Conservation (phyloP, 805 yeast genomes). For the Yueomyces sinensis region DNA sequence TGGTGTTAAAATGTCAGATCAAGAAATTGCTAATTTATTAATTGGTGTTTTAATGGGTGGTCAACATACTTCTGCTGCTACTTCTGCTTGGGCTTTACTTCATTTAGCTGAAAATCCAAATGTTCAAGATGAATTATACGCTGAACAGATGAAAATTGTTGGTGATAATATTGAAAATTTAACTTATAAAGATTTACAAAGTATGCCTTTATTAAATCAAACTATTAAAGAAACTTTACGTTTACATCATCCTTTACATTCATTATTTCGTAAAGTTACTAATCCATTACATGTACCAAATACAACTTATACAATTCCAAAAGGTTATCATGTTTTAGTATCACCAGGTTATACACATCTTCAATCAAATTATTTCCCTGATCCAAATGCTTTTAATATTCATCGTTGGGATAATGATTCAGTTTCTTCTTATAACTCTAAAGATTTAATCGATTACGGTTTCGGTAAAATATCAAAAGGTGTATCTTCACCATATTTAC, state of each 20-base stretch:
- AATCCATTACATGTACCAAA: conserved; percentile 69
- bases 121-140: conserved; percentile 65
- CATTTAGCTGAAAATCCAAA: conserved; percentile 84
- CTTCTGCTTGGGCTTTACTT: conserved; percentile 87
- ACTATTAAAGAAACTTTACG: conserved; percentile 87
- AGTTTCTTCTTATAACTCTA: conserved; percentile 21
- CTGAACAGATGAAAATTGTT: conserved; percentile 58
- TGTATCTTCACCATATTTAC: conserved; percentile 88
- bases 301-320: conserved; percentile 70
- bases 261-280: conserved; percentile 84
- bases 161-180: conserved; percentile 41
- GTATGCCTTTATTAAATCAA: conserved; percentile 71
- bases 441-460: conserved; percentile 69
- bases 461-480: conserved; percentile 94
- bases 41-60: conserved; percentile 99
- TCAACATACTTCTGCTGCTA: conserved; percentile 94
- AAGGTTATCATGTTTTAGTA: conserved; percentile 79
- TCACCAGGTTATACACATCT: conserved; percentile 88
- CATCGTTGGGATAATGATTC: conserved; percentile 65
- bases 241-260: conserved; percentile 93
- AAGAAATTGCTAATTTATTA: conserved; percentile 83
- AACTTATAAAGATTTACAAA: conserved; percentile 70
- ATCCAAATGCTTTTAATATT: conserved; percentile 62
- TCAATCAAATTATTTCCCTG: conserved; percentile 65
- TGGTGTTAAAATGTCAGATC: conserved; percentile 88